Conservation (phyloP, 2,329 filamentous ascomycete species). For the Fusarium fujikuroi region DNA sequence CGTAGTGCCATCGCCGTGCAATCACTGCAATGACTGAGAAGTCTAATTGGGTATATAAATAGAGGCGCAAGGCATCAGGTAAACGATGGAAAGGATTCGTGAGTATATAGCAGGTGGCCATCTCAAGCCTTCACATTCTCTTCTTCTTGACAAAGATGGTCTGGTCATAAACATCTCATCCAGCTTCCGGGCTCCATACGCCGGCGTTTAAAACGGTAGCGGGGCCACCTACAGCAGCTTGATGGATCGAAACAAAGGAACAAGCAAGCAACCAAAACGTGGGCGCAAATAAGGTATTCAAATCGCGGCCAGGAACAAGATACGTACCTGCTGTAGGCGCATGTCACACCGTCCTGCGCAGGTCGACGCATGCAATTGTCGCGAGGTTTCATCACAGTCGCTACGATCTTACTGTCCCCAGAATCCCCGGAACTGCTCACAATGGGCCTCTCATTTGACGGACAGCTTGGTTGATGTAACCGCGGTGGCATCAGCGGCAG, state of each 20-base stretch:
- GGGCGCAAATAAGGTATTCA: constrained; percentile 21
- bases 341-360: constrained; percentile 17
- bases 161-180: constrained; percentile 5
- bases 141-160: neutral
- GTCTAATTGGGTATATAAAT: neutral
- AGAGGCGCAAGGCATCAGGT: neutral
- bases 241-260: constrained; percentile 13
- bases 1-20: constrained; percentile 4
- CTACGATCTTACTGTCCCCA: constrained; percentile 4
- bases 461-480: constrained; percentile 16
- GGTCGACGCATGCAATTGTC: constrained; percentile 26
- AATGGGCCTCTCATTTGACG: neutral
- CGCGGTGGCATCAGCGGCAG: neutral
- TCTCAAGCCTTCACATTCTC: neutral
- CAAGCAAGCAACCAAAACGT: constrained; percentile 6
- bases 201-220: constrained; percentile 24
- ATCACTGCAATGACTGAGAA: neutral
- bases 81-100: neutral
- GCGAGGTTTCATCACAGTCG: constrained; percentile 13
- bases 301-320: neutral
- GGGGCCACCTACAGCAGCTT: constrained; percentile 3
- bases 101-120: neutral
- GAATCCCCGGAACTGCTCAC: neutral
- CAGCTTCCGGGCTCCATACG: neutral
- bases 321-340: constrained; percentile 21